A percentile compares a stretch with the other conserved stretches of the same genome.
Evolutionary conservation across 2,329 filamentous ascomycete genomes (phyloP).

Genomic region (Botrytis fabae): DNA sequence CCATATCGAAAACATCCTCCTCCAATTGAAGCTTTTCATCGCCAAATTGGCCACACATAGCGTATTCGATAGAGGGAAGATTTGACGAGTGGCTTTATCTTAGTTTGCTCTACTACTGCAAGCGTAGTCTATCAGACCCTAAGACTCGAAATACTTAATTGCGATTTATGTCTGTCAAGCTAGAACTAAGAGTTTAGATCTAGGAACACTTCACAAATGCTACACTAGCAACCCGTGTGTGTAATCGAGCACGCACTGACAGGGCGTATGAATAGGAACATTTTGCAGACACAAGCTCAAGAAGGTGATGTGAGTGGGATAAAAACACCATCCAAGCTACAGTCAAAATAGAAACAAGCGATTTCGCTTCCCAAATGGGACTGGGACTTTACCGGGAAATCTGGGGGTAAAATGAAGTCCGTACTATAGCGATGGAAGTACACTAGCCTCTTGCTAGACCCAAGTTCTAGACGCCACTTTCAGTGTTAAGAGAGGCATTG

Average conservation of each 20-base stretch:
- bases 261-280: neutral
- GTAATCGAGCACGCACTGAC: neutral
- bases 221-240: neutral
- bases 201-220: neutral
- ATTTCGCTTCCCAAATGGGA: neutral
- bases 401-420: neutral
- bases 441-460: neutral
- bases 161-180: neutral
- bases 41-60: neutral
- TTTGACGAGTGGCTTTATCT: neutral
- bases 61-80: neutral
- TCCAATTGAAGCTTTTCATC: neutral
- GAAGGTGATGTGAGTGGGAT: neutral
- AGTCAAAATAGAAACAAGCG: neutral
- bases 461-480: neutral
- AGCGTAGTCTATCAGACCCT: neutral
- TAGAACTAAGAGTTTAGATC: neutral
- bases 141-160: neutral
- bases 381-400: neutral
- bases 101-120: neutral
- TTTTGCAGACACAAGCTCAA: neutral
- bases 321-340: neutral
- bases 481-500: neutral
- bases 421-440: neutral
- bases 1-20: neutral